These are phyloP conservation scores for Fremontodendron californicum DNA, from an alignment of 345 rosid genomes.

Conservation along the genomic window DNA sequence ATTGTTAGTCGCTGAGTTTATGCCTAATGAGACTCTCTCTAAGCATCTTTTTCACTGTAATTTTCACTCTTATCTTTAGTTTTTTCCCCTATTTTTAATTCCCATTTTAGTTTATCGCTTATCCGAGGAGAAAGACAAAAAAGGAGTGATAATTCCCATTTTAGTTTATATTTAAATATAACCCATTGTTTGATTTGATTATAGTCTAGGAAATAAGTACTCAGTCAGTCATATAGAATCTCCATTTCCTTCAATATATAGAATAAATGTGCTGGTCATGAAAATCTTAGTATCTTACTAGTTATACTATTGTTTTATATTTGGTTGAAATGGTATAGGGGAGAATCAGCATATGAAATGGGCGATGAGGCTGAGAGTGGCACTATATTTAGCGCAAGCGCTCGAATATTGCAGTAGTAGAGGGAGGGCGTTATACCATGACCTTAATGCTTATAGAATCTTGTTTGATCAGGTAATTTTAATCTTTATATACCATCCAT, in stretches of 20 bases:
- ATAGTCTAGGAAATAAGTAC: background rate
- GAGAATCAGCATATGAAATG: slow-evolving; percentile 86
- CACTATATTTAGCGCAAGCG: slow-evolving; percentile 74
- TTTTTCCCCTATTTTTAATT: background rate
- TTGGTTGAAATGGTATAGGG: slow-evolving; percentile 48
- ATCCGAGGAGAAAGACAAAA: no score
- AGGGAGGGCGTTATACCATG: slow-evolving; percentile 82
- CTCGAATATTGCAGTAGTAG: slow-evolving; percentile 69
- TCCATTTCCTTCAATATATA: background rate
- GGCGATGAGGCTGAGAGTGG: slow-evolving; percentile 89
- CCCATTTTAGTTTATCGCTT: background rate
- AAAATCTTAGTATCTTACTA: background rate
- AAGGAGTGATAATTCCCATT: no score
- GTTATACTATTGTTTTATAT: background rate
- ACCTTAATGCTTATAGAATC: slow-evolving; percentile 79
- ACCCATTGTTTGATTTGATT: background rate
- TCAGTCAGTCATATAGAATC: background rate
- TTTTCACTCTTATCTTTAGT: background rate
- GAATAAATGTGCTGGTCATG: background rate
- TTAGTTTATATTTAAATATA: background rate
- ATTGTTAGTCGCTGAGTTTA: slow-evolving; percentile 78
- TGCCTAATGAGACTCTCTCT: slow-evolving; percentile 84
- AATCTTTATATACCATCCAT: background rate
- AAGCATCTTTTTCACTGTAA: slow-evolving; percentile 87
- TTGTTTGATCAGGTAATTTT: slow-evolving; percentile 67